Evolutionary conservation across 306 rosid species (phyloP).

Genomic region (Vicia faba): DNA sequence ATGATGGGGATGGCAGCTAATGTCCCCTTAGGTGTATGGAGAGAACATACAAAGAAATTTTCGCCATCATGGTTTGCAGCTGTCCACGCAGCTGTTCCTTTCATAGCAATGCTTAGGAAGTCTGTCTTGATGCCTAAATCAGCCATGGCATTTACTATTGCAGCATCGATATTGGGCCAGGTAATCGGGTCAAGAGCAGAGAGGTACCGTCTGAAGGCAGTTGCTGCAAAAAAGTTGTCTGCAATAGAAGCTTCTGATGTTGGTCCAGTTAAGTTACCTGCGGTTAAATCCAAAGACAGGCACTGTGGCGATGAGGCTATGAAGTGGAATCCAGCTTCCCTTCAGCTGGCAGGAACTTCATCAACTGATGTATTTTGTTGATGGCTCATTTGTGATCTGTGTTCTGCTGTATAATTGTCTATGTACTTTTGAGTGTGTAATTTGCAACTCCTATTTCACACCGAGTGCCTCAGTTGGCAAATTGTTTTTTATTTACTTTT

Average conservation of each 20-base stretch:
- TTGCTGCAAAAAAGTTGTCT: constrained; percentile 48
- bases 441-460: constrained; percentile 35
- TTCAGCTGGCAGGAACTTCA: constrained; percentile 64
- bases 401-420: constrained; percentile 40
- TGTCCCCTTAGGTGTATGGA: constrained; percentile 92
- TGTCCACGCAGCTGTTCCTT: constrained; percentile 97
- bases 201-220: constrained; percentile 65
- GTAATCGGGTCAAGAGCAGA: constrained; percentile 96
- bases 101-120: constrained; percentile 94
- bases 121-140: constrained; percentile 91
- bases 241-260: constrained; percentile 44
- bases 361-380: constrained; percentile 66
- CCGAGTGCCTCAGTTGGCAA: constrained; percentile 40
- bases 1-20: constrained; percentile 95
- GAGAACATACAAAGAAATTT: constrained; percentile 94
- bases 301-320: constrained; percentile 60
- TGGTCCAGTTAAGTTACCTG: constrained; percentile 43
- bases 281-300: constrained; percentile 46
- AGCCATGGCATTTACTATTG: constrained; percentile 97
- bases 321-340: constrained; percentile 66
- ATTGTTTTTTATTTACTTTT: constrained; percentile 4
- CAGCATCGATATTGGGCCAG: constrained; percentile 89
- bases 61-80: constrained; percentile 96
- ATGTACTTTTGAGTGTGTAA: constrained; percentile 33
- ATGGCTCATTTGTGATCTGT: constrained; percentile 41